Base-by-base conservation (phyloP, 1,284 basidiomycete species). In the Meripilus lineatus region DNA sequence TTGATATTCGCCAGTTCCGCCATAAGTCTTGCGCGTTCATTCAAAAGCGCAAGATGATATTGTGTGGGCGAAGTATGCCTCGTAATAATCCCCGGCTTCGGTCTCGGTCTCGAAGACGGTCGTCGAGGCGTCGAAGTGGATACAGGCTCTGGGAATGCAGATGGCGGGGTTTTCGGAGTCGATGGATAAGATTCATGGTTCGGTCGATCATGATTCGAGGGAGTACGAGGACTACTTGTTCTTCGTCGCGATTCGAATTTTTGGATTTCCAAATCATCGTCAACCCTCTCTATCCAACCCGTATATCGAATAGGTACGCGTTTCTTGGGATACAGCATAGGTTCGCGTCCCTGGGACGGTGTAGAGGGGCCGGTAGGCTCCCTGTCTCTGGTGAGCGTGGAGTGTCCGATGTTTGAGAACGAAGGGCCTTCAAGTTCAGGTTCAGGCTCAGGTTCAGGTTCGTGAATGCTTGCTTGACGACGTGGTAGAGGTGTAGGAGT, bases 281-380 rank as follows among this genome's bases (percentile, higher is more conserved):
- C 75, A 7, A 75, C 75, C 5, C 63, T 59, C 21, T 69, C 62
- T 35, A 84, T 81, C 59, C 67, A 76, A 0, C 79, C 82, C 1
- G 63, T 55, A 45, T 74, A 69, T 15, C 78, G 73, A 14, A 81
- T 66, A 3, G 70, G 51, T 18, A 45, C 21, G 7, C 45, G 42
- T 4, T 25, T 50, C 22, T 38, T 47, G n/a, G 52, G 38, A 5
- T 5, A 18, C 33, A 40, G 39, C 10, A 23, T 30, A 3, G 48
- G 33, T 30, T 30, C 10, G n/a, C 10, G 28, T 30, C 28, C 8
- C 28, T n/a, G 28, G n/a, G n/a, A n/a, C n/a, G n/a, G n/a, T n/a
- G n/a, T 30, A 30, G 28, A 30, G 28, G n/a, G 28, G 28, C n/a
- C 28, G 8, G n/a, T 30, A 30, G 28, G n/a, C n/a, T n/a, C n/a